phyloP scores from a whole-genome alignment of 441 rosid species.

The Gossypium gossypioides region DNA sequence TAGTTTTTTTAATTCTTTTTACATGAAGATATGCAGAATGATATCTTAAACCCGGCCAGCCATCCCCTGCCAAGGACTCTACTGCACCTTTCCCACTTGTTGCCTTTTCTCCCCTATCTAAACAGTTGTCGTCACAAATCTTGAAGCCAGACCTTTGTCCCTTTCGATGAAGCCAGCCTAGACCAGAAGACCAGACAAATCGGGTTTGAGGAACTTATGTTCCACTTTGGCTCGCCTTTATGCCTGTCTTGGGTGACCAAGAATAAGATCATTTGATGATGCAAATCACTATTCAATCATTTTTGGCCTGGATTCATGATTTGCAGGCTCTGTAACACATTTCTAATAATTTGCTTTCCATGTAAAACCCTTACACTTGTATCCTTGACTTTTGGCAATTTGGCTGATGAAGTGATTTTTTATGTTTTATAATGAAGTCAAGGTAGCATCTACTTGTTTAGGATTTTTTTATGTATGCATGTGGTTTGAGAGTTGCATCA shows the following conservation, averaged over 20 bases:
- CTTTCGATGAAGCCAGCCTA: slow-evolving; percentile 6
- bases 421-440: slow-evolving; percentile 17
- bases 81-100: slow-evolving; percentile 25
- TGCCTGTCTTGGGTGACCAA: slow-evolving; percentile 22
- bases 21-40: slow-evolving; percentile 9
- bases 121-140: slow-evolving; percentile 1
- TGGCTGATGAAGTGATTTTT: slow-evolving; percentile 9
- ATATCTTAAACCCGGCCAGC: slow-evolving; percentile 16
- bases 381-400: slow-evolving; percentile 15
- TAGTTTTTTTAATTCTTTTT: background rate
- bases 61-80: slow-evolving; percentile 16
- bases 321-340: slow-evolving; percentile 13
- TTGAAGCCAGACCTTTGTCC: slow-evolving; percentile 11
- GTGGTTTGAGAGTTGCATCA: slow-evolving; percentile 4
- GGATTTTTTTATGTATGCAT: background rate
- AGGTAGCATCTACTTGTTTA: slow-evolving; percentile 12
- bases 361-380: slow-evolving; percentile 16
- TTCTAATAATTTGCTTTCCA: slow-evolving; percentile 15
- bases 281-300: slow-evolving; percentile 26
- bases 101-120: slow-evolving; percentile 19
- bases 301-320: slow-evolving; percentile 24
- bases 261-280: slow-evolving; percentile 22
- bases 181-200: slow-evolving; percentile 8
- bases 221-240: slow-evolving; percentile 2
- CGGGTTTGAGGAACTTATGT: slow-evolving; percentile 3